A percentile compares a stretch with the other conserved stretches of the same genome.
Evolutionary conservation across 1,284 basidiomycete species (phyloP).

Genomic region (Omphalotus olearius): DNA sequence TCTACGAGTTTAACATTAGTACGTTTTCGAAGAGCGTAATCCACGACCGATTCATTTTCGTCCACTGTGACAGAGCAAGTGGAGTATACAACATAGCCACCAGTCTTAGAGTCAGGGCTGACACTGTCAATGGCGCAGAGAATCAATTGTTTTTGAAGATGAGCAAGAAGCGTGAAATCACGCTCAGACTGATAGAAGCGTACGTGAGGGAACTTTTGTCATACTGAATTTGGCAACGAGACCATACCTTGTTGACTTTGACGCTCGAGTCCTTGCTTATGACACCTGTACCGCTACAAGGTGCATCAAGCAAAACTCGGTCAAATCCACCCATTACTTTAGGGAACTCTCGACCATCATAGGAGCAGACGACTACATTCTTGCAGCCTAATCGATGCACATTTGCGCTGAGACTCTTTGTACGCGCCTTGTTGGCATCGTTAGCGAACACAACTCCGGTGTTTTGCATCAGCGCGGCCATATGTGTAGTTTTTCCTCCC

Average conservation of each 20-base stretch:
- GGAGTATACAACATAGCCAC: slow-evolving; percentile 96
- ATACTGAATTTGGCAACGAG: slow-evolving; percentile 1
- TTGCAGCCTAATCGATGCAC: slow-evolving; percentile 97
- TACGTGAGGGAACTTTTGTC: slow-evolving; percentile 6
- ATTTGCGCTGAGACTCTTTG: slow-evolving; percentile 96
- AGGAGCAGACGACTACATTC: slow-evolving; percentile 96
- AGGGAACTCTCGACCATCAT: slow-evolving; percentile 98
- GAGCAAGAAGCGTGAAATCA: slow-evolving; percentile 92
- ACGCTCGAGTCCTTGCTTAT: slow-evolving; percentile 98
- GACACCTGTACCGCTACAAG: slow-evolving; percentile 97
- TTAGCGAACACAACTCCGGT: slow-evolving; percentile 99
- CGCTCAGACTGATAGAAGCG: slow-evolving; percentile 68
- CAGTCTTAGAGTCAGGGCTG: slow-evolving; percentile 83
- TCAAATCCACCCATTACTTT: slow-evolving; percentile 99
- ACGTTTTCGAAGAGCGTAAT: slow-evolving; percentile 96
- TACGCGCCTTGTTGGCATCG: slow-evolving; percentile 92
- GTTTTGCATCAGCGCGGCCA: slow-evolving; percentile 95
- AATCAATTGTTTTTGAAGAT: slow-evolving; percentile 98
- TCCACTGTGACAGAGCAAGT: slow-evolving; percentile 98
- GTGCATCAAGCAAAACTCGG: slow-evolving; percentile 93
- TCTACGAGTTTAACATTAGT: slow-evolving; percentile 95
- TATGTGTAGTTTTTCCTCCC: slow-evolving; percentile 96
- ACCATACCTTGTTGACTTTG: slow-evolving; percentile 92
- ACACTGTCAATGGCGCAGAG: slow-evolving; percentile 98
- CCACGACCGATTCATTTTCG: slow-evolving; percentile 97